Base-by-base conservation (phyloP, 257 asterid species). In the Eustoma russellianum region DNA sequence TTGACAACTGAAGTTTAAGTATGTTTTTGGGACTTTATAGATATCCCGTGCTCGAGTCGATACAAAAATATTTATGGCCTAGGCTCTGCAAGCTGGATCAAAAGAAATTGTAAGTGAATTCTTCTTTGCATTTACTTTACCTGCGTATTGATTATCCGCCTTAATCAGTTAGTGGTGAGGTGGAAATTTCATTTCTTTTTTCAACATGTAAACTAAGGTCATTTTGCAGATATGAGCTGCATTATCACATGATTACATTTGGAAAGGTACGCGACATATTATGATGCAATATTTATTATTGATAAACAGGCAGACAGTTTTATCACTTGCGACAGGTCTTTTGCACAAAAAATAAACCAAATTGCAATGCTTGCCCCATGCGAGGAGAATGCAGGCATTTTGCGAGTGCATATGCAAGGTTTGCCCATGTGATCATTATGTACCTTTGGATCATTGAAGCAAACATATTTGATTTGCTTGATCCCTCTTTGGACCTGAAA, bases 21-120 rank as follows among this genome's bases (percentile, higher is more conserved):
- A 60, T 35, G 24, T 53, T 59, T 46, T 48, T 50, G 16, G 55
- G 33, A 28, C 60, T 48, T 34, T 50, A 57, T 48, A 77, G 83
- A 71, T 77, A 77, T 65, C 83, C 83, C 9, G 68, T 77, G 56
- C 66, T 74, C 70, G 83, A 77, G 61, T 64, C 83, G 3, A 74
- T 77, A 48, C 83, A 77, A 55, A 66, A 77, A 41, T 74, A 70
- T 48, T 64, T 77, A 15, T 77, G 83, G 83, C 83, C 83, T 52
- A 75, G 83, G 41, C 83, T 77, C 56, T 77, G 83, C 81, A 77
- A 77, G 63, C 83, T 77, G 63, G 83, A 77, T 51, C 83, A 77
- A 57, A 63, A 60, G 54, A 77, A 72, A 70, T 38, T 77, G 83
- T 77, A 77, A 66, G 53, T 33, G 28, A 13, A 57, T 52, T 14